phyloP scores from a whole-genome alignment of 1,139 yeast genomes.

The Taphrina wiesneri region DNA sequence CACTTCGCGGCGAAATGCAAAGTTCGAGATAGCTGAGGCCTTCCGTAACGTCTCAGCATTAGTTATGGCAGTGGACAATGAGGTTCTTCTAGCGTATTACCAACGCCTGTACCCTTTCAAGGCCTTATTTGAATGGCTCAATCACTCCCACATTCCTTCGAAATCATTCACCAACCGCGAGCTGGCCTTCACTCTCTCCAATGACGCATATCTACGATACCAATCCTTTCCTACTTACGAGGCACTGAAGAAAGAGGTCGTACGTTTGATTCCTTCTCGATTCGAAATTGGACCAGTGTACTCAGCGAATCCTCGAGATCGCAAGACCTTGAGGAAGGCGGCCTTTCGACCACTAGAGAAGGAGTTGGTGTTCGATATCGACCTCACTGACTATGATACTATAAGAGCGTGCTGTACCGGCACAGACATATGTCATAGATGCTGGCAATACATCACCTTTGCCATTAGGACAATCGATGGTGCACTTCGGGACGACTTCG shows the following conservation, averaged over 20 bases:
- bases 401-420: conserved; percentile 91
- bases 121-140: conserved; percentile 76
- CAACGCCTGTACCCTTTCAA: conserved; percentile 54
- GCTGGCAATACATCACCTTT: conserved; percentile 93
- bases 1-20: too few relatives aligned
- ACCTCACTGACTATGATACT: conserved; percentile 93
- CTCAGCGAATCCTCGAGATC: conserved; percentile 77
- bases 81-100: conserved; percentile 66
- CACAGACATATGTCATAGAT: conserved; percentile 78
- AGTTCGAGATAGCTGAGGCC: too few relatives aligned
- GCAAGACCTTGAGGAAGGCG: conserved; percentile 74
- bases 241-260: conserved; percentile 75
- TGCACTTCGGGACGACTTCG: conserved; percentile 82
- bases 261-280: conserved; percentile 77
- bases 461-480: conserved; percentile 74
- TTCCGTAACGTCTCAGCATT: too few relatives aligned
- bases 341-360: conserved; percentile 79
- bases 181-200: conserved; percentile 83
- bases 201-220: conserved; percentile 80
- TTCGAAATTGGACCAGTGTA: conserved; percentile 96
- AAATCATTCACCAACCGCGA: conserved; percentile 77
- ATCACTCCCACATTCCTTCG: conserved; percentile 72
- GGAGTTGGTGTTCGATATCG: conserved; percentile 94
- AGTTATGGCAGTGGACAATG: conserved; percentile 43
- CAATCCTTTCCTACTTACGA: conserved; percentile 67